phyloP scores from a whole-genome alignment of 306 rosid genomes.

The Hippophae rhamnoides region DNA sequence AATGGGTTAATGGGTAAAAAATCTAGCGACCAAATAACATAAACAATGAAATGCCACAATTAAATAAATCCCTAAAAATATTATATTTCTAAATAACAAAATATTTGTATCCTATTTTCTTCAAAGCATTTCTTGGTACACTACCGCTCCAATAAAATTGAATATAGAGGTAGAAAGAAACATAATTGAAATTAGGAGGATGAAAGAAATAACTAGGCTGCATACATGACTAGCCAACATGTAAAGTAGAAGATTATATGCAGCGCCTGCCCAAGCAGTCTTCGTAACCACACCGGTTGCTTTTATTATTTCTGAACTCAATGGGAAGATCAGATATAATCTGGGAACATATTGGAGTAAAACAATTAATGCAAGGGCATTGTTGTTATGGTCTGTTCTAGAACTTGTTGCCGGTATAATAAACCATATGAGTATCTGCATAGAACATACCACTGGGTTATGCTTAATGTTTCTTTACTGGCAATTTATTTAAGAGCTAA shows the following conservation, averaged over 20 bases:
- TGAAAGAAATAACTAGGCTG: constrained; percentile 11
- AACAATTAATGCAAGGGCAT: constrained; percentile 94
- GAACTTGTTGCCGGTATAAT: constrained; percentile 77
- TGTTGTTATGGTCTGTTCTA: constrained; percentile 64
- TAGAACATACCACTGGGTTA: constrained; percentile 22
- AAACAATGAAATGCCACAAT: too few species aligned
- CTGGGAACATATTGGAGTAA: constrained; percentile 89
- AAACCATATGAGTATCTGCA: constrained; percentile 94
- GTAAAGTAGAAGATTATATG: constrained; percentile 79
- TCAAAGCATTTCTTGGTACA: too few species aligned
- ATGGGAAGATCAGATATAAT: constrained; percentile 87
- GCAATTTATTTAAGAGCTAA: constrained; percentile 11
- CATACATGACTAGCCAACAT: constrained; percentile 99
- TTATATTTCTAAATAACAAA: too few species aligned
- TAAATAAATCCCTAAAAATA: too few species aligned
- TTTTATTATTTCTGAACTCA: constrained; percentile 78
- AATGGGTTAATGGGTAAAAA: too few species aligned
- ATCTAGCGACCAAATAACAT: too few species aligned
- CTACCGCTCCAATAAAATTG: not conserved
- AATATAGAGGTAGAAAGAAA: not conserved
- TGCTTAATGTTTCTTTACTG: constrained; percentile 7
- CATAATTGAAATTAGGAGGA: not conserved
- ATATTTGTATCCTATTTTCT: too few species aligned
- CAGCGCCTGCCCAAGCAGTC: constrained; percentile 99
- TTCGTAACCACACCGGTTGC: constrained; percentile 98